Base-by-base conservation (phyloP, 1,139 yeast species). In the Geotrichum reessii region DNA sequence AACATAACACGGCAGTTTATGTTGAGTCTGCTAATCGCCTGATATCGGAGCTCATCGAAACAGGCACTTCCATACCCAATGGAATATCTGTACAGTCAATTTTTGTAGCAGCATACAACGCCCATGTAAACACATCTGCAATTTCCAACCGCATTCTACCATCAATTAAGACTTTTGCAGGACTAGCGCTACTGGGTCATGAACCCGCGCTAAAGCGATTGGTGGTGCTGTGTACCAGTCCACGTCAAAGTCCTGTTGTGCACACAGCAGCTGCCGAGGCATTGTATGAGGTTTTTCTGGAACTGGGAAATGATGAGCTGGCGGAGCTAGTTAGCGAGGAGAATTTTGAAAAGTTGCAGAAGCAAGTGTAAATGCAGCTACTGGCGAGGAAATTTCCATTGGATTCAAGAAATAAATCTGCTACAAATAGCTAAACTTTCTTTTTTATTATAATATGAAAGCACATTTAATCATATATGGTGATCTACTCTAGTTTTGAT, bases 111-210 rank as follows among this genome's bases (percentile, higher is more conserved):
- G 58, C 64, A 1, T 66, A 61, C 59, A 67, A 67, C 31, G 52
- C 60, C 47, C 68, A 65, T 40, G 64, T 66, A 46, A 66, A 65
- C 58, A 63, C 69, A 24, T 12, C 40, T 4, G 37, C 53, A 17
- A 50, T 58, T n/a, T 46, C 57, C 2, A 52, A 42, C 42, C 47
- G 68, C 14, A 55, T 66, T 6, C 25, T 49, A 3, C 55, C 66
- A 2, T 62, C 65, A 2, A 54, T 63, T 6, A 57, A 58, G 24
- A 59, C 62, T 14, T 64, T 67, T 47, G 52, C 63, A 2, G 62
- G 60, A 3, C 47, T 67, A 56, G 67, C 65, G 3, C 61, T 62
- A 48, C 33, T 56, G 21, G 66, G 63, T n/a, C 55, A 61, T 48
- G 25, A 31, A 14, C 57, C 59, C 3, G 56, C 66, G 1, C 14